These are phyloP conservation scores for Fusarium sp. DNA, from an alignment of 2,329 filamentous ascomycete genomes.

Conservation along the genomic window DNA sequence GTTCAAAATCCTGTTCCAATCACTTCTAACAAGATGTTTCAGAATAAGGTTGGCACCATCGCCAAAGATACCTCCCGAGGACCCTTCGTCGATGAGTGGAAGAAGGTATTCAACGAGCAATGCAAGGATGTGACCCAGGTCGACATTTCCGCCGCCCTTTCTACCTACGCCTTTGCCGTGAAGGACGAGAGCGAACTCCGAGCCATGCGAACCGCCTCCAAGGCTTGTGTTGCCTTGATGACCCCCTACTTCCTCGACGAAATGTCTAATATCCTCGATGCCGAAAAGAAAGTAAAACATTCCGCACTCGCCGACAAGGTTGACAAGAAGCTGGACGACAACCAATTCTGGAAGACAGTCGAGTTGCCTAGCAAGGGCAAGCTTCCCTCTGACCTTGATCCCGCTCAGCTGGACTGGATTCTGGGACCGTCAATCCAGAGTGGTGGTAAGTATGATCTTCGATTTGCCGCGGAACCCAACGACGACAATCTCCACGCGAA, in stretches of 20 bases:
- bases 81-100: conserved; percentile 97
- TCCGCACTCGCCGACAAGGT: conserved; percentile 87
- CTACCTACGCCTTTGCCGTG: conserved; percentile 84
- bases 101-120: conserved; percentile 80
- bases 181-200: conserved; percentile 97
- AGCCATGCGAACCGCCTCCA: conserved; percentile 92
- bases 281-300: conserved; percentile 97
- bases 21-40: conserved; percentile 25
- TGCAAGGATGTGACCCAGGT: conserved; percentile 90
- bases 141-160: conserved; percentile 86
- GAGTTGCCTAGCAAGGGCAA: conserved; percentile 78
- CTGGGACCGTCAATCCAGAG: conserved; percentile 93
- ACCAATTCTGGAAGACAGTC: conserved; percentile 90
- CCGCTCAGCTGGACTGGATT: conserved; percentile 92
- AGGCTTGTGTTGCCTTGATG: conserved; percentile 94
- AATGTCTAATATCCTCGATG: conserved; percentile 95
- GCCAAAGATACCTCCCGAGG: conserved; percentile 87
- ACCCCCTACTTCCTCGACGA: conserved; percentile 97
- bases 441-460: conserved; percentile 93
- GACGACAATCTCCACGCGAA: conserved; percentile 88
- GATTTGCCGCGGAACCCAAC: conserved; percentile 82
- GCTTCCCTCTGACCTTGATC: conserved; percentile 87
- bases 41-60: conserved; percentile 92
- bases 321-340: conserved; percentile 89
- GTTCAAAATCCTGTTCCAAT: conserved; percentile 13